Evolutionary conservation across 306 rosid species (phyloP).

Genomic region (Vigna nakashimae): DNA sequence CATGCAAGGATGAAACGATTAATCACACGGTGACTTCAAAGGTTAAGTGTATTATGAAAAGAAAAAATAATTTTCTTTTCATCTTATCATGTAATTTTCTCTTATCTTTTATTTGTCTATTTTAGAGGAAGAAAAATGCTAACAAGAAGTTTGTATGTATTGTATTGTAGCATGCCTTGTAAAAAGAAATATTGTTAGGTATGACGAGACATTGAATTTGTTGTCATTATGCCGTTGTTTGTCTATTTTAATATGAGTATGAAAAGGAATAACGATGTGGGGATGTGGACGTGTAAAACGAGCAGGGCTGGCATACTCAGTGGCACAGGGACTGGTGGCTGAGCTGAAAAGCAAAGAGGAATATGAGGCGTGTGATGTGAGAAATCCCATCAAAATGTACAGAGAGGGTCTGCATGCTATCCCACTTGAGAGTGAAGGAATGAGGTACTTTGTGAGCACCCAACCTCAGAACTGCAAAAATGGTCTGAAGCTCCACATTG

Average conservation of each 20-base stretch:
- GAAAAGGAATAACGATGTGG: background rate
- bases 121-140: too few relatives aligned
- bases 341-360: conserved; percentile 72
- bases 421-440: conserved; percentile 69
- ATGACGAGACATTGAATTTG: background rate
- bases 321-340: conserved; percentile 56
- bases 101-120: too few relatives aligned
- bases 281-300: conserved; percentile 2
- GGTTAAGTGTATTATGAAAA: background rate
- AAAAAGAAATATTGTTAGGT: background rate
- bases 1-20: too few relatives aligned
- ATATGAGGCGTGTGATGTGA: conserved; percentile 72
- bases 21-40: background rate
- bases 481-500: conserved; percentile 71
- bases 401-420: conserved; percentile 71
- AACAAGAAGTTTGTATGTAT: too few relatives aligned
- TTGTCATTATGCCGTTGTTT: background rate
- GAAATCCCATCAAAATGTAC: conserved; percentile 71
- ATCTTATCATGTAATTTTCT: background rate
- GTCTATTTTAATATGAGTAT: background rate
- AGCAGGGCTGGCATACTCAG: conserved; percentile 83
- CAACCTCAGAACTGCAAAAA: conserved; percentile 60
- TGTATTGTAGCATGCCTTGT: background rate
- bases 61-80: background rate
- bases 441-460: conserved; percentile 74